Conservation (phyloP, 2,329 filamentous ascomycete species). For the Cryoendolithus antarcticus region DNA sequence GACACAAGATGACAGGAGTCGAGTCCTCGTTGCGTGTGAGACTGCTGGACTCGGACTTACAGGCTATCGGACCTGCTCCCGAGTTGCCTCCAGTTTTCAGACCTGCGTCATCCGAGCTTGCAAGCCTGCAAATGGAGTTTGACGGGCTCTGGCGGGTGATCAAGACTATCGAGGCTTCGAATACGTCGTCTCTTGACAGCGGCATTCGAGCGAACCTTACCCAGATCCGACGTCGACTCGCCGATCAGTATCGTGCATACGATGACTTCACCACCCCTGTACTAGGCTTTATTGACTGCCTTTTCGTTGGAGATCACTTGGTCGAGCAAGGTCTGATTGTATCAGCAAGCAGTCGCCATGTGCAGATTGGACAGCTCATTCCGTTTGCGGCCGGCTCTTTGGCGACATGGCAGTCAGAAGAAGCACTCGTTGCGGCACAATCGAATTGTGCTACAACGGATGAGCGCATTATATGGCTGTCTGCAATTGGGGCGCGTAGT, state of each 20-base stretch:
- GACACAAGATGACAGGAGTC: conserved; percentile 55
- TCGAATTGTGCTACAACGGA: conserved; percentile 7
- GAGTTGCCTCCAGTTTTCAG: conserved; percentile 57
- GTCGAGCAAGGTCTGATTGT: not conserved
- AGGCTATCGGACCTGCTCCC: conserved; percentile 53
- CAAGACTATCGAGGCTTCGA: conserved; percentile 2
- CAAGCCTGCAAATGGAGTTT: conserved; percentile 70
- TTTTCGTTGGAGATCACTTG: conserved; percentile 31
- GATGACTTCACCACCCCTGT: conserved; percentile 73
- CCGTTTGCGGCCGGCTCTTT: conserved; percentile 13
- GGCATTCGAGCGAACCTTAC: conserved; percentile 22
- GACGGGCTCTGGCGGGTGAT: conserved; percentile 14
- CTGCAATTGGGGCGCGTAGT: conserved; percentile 11
- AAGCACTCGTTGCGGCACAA: conserved; percentile 9
- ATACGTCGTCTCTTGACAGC: conserved; percentile 1
- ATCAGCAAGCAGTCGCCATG: not conserved
- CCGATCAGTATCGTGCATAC: conserved; percentile 60
- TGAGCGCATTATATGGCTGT: conserved; percentile 15
- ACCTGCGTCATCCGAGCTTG: conserved; percentile 54
- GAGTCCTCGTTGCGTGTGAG: conserved; percentile 53
- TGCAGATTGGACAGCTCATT: conserved; percentile 6
- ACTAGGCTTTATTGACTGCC: conserved; percentile 64
- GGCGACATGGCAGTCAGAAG: conserved; percentile 13
- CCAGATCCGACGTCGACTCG: conserved; percentile 59
- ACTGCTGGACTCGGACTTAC: conserved; percentile 50